phyloP scores from a whole-genome alignment of 2,329 filamentous ascomycete genomes.

The Dryadomyces quercus-mongolicae region DNA sequence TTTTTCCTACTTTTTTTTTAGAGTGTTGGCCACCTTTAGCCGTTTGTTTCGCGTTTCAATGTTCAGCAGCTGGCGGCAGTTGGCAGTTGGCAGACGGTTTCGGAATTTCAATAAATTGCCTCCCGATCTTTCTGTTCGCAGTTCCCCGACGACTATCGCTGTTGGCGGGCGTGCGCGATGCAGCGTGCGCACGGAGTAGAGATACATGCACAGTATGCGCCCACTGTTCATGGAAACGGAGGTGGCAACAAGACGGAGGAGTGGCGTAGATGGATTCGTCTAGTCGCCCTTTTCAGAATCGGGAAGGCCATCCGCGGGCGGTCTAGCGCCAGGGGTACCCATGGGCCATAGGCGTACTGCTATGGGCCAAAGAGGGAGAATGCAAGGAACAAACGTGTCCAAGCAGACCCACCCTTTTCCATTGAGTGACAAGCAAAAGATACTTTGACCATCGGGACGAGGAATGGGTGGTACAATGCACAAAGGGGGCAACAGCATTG shows the following conservation, averaged over 20 bases:
- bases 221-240: too few relatives aligned
- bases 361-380: neutral
- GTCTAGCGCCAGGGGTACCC: conserved; percentile 4
- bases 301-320: conserved; percentile 2
- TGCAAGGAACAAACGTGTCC: neutral
- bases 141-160: too few relatives aligned
- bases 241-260: neutral
- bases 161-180: too few relatives aligned
- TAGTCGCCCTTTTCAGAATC: neutral
- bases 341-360: neutral
- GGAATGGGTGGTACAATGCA: neutral
- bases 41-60: too few relatives aligned
- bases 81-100: too few relatives aligned
- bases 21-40: too few relatives aligned
- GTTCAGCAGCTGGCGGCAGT: too few relatives aligned
- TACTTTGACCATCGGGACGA: neutral
- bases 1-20: neutral
- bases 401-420: neutral
- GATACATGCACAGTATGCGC: too few relatives aligned
- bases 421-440: too few relatives aligned
- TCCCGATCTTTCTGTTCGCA: too few relatives aligned
- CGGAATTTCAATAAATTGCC: too few relatives aligned
- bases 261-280: neutral
- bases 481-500: neutral
- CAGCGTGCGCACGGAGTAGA: too few relatives aligned